Evolutionary conservation across 2,329 filamentous ascomycete species (phyloP).

Genomic region (Nigrospora osmanthi): DNA sequence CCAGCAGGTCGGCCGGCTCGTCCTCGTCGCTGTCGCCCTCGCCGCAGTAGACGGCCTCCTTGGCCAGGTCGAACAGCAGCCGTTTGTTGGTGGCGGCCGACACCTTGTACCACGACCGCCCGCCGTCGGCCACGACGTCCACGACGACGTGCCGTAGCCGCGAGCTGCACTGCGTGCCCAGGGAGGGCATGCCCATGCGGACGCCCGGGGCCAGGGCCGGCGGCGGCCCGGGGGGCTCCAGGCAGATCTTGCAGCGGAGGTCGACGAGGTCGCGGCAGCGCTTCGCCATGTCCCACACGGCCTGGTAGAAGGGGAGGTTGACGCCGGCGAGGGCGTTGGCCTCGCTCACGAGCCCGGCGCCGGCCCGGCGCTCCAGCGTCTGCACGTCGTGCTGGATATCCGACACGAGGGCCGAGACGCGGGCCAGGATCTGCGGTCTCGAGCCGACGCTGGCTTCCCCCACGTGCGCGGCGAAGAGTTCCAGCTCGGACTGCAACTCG

Average conservation of each 20-base stretch:
- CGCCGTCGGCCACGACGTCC: slow-evolving; percentile 20
- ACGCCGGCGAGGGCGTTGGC: slow-evolving; percentile 2
- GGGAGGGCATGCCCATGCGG: slow-evolving; percentile 17
- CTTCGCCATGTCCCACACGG: slow-evolving; percentile 22
- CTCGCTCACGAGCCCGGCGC: not conserved
- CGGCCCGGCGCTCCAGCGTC: not conserved
- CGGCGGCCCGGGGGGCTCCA: slow-evolving; percentile 10
- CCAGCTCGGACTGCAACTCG: slow-evolving; percentile 2
- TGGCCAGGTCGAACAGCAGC: slow-evolving; percentile 21
- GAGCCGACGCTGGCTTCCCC: not conserved
- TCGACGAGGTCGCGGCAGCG: slow-evolving; percentile 17
- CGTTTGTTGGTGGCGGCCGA: slow-evolving; percentile 22
- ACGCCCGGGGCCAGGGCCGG: slow-evolving; percentile 18
- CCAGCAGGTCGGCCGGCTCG: slow-evolving; percentile 1
- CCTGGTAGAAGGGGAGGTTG: slow-evolving; percentile 19
- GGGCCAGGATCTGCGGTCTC: not conserved
- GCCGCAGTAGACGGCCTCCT: slow-evolving; percentile 19
- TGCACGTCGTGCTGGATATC: slow-evolving; percentile 2
- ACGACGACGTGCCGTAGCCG: slow-evolving; percentile 14
- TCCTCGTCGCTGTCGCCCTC: slow-evolving; percentile 18
- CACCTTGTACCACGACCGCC: slow-evolving; percentile 22
- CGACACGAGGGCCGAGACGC: not conserved
- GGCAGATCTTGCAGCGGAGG: slow-evolving; percentile 16
- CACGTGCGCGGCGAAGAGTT: slow-evolving; percentile 4
- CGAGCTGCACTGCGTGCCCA: slow-evolving; percentile 13